Conservation (phyloP, 139 green algal species). For the Desmodesmus armatus region DNA sequence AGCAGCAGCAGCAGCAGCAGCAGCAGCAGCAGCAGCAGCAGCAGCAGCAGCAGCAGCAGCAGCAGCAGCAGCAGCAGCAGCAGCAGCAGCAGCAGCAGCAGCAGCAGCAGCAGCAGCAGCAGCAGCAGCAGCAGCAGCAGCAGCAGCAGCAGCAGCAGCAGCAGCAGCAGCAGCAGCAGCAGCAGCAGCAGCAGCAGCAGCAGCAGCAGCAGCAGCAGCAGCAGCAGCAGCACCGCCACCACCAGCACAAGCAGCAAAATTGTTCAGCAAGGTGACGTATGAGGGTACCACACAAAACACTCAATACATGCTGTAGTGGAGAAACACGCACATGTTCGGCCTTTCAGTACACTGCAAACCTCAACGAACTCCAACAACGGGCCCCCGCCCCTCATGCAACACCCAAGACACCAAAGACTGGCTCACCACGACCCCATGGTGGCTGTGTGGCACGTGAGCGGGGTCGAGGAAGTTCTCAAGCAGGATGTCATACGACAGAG, state of each 20-base stretch:
- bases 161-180: background rate
- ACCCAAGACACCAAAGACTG: too few relatives aligned
- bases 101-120: background rate
- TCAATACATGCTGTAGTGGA: too few relatives aligned
- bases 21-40: background rate
- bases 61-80: too few relatives aligned
- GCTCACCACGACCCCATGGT: slow-evolving; percentile 38
- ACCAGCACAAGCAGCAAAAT: too few relatives aligned
- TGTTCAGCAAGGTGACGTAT: too few relatives aligned
- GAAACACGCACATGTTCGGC: too few relatives aligned
- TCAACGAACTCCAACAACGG: too few relatives aligned
- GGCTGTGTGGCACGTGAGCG: slow-evolving; percentile 26
- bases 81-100: background rate
- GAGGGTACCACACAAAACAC: too few relatives aligned
- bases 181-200: background rate
- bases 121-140: background rate
- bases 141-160: background rate
- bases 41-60: background rate
- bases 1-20: background rate
- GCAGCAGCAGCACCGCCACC: background rate
- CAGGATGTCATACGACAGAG: slow-evolving; percentile 23
- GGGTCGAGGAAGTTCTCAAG: slow-evolving; percentile 38
- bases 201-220: background rate
- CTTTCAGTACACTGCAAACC: too few relatives aligned
- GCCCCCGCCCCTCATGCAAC: too few relatives aligned